Evolutionary conservation across 192 early-diverging fungal species (phyloP).

Genomic region (Bifiguratus adelaidae): DNA sequence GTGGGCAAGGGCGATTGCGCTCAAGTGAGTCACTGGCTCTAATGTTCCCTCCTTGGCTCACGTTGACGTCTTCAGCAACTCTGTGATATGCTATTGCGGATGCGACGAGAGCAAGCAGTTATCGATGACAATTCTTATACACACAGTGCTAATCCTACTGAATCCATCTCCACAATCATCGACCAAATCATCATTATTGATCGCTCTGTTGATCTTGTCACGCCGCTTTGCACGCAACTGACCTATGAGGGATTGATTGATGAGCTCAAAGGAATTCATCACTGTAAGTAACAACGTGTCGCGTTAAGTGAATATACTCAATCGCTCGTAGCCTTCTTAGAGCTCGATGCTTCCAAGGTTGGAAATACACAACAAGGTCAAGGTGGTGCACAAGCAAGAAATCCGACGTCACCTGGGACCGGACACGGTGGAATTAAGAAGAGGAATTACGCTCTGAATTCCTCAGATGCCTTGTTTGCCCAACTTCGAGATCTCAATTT

Average conservation of each 20-base stretch:
- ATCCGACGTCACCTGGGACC: neutral
- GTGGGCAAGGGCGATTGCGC: constrained; percentile 84
- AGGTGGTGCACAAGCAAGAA: constrained; percentile 18
- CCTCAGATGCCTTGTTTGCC: constrained; percentile 66
- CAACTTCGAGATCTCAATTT: constrained; percentile 87
- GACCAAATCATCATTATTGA: constrained; percentile 89
- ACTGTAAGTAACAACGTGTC: constrained; percentile 31
- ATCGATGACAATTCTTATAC: constrained; percentile 33
- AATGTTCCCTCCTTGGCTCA: neutral
- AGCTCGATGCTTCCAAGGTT: constrained; percentile 57
- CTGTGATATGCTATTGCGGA: constrained; percentile 69
- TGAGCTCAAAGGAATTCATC: constrained; percentile 79
- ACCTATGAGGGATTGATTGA: constrained; percentile 97
- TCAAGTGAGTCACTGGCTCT: constrained; percentile 26
- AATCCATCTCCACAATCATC: constrained; percentile 49
- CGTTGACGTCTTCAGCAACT: constrained; percentile 22
- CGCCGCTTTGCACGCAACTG: constrained; percentile 88
- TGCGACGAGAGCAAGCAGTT: constrained; percentile 69
- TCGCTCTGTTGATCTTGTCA: constrained; percentile 79
- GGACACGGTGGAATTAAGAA: constrained; percentile 25
- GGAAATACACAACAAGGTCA: too few relatives aligned
- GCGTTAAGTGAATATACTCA: neutral
- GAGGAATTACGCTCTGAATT: constrained; percentile 73
- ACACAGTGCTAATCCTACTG: constrained; percentile 7
- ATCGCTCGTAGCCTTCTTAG: constrained; percentile 50